phyloP scores from a whole-genome alignment of 2,329 filamentous ascomycete species.

The Penicillium sp. region DNA sequence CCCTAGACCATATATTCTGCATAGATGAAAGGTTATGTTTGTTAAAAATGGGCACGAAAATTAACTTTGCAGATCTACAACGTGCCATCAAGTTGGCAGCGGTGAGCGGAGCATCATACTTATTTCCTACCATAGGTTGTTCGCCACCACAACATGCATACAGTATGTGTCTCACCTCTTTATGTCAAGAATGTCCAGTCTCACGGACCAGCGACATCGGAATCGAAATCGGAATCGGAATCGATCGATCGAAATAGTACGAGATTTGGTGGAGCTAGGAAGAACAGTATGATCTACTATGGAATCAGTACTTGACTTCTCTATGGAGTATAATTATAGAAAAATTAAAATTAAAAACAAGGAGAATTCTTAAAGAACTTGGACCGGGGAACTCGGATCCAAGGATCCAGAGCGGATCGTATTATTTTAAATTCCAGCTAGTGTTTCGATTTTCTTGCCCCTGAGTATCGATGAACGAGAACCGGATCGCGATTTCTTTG shows the following conservation, averaged over 20 bases:
- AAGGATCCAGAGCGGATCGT: not conserved
- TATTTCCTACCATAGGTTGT: not conserved
- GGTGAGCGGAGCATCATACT: not conserved
- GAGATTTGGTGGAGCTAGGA: constrained; percentile 7
- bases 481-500: constrained; percentile 3
- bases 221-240: constrained; percentile 12
- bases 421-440: constrained; percentile 2
- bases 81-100: not conserved
- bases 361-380: not conserved
- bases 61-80: not conserved
- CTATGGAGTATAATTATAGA: not conserved
- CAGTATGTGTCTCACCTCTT: not conserved
- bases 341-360: not conserved
- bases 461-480: constrained; percentile 5
- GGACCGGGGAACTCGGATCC: not conserved
- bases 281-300: not conserved
- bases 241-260: constrained; percentile 21
- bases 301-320: not conserved
- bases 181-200: not conserved
- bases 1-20: not conserved
- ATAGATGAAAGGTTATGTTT: too few relatives aligned
- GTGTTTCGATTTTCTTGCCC: constrained; percentile 13
- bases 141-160: not conserved
- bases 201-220: constrained; percentile 1
- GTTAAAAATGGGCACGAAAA: not conserved